Evolutionary conservation across 2,329 filamentous ascomycete species (phyloP), one percentile per base, ranked within the genome.

Genomic region (Ophioceras dolichostomum): DNA sequence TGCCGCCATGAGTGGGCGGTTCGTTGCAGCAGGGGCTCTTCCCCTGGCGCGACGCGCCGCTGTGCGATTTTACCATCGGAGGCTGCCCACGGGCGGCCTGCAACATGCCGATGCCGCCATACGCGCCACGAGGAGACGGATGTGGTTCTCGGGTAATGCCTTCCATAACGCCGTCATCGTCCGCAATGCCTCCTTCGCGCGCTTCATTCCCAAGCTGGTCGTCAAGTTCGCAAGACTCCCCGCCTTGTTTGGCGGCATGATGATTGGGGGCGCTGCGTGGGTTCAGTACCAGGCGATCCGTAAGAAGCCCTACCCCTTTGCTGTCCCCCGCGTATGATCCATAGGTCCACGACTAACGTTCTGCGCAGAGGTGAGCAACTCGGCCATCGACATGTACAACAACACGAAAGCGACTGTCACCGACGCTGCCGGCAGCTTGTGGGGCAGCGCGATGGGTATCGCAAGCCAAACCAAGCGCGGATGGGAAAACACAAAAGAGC

Each of bases 221-320:
- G 61, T 91, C 53, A 98, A 95, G 64, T 81, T 98, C 48, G 72
- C 79, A 26, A 77, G 87, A 39, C 68, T 94, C 38, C 91, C 91
- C 16, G 91, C 91, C 40, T 81, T 95, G 64, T 88, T 94, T 51
- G 91, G 89, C 30, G 87, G 86, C 30, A 73, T 88, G 33, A 84
- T 87, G 52, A 74, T 98, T 46, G 88, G 85, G 12, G 84, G 83
- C 3, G 64, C 93, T 41, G 87, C 87, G 19, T 98, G 94, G 71
- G 64, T 98, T 34, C 91, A 98, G 56, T 96, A 98, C 56, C 91
- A 98, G 60, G 89, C 91, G 44, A 78, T 80, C 39, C 83, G 83
- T 88, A 71, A 44, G 83, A n/a, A n/a, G n/a, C n/a, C n/a, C n/a
- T n/a, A n/a, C n/a, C n/a, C n/a, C n/a, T n/a, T n/a, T n/a, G n/a